Conservation (phyloP, 305 asterid genomes). For the Striga hermonthica region DNA sequence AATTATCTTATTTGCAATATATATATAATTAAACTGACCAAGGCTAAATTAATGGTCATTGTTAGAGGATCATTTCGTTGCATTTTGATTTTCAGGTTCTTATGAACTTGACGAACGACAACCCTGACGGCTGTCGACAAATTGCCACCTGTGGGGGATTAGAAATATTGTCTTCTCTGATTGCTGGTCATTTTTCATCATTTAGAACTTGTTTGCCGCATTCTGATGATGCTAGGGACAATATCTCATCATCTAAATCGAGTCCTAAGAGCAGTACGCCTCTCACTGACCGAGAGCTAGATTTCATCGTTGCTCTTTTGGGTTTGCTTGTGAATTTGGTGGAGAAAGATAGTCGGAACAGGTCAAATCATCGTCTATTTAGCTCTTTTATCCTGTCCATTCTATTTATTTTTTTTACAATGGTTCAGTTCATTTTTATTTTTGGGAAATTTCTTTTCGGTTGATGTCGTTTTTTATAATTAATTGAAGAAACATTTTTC, state of each 20-base stretch:
- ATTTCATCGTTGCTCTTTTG: constrained; percentile 89
- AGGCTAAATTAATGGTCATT: too few species aligned
- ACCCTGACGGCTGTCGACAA: constrained; percentile 85
- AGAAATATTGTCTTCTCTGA: constrained; percentile 71
- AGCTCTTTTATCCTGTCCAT: neutral
- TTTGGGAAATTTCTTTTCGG: neutral
- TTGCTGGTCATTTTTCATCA: constrained; percentile 76
- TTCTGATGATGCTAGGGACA: constrained; percentile 31
- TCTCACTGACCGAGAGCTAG: constrained; percentile 78
- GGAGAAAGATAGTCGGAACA: constrained; percentile 77
- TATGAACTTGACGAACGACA: constrained; percentile 90
- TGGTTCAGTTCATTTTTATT: constrained; percentile 5
- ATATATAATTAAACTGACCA: too few species aligned
- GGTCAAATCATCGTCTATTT: constrained; percentile 44
- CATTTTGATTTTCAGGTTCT: constrained; percentile 61
- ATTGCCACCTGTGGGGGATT: constrained; percentile 80
- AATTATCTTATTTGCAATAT: too few species aligned
- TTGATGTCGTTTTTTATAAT: neutral
- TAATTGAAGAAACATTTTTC: neutral
- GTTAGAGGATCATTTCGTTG: too few species aligned
- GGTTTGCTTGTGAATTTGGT: constrained; percentile 97
- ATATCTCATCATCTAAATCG: constrained; percentile 40
- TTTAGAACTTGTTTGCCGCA: constrained; percentile 44
- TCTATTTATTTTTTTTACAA: neutral
- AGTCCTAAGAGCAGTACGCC: constrained; percentile 34